phyloP scores from a whole-genome alignment of 305 asterid species.

The Lippia alba region DNA sequence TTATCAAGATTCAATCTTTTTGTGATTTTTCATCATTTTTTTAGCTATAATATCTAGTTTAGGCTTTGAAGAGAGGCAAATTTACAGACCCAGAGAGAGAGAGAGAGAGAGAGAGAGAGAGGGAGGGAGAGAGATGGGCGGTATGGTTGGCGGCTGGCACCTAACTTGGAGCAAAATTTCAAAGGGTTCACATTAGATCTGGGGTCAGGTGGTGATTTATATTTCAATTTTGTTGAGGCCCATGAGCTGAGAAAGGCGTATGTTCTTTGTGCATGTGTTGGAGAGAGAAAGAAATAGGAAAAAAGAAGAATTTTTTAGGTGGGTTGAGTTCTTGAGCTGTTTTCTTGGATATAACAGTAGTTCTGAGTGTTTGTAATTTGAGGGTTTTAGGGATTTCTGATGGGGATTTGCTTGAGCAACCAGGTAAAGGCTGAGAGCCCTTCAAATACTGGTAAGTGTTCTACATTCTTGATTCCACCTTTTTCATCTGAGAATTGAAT shows the following conservation, averaged over 20 bases:
- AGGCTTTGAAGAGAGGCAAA: neutral
- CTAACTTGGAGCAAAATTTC: constrained; percentile 22
- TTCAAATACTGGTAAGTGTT: constrained; percentile 56
- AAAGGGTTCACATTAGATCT: constrained; percentile 60
- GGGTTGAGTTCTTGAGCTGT: constrained; percentile 23
- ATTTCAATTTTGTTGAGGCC: constrained; percentile 22
- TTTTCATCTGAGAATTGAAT: constrained; percentile 16
- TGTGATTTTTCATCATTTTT: constrained; percentile 10
- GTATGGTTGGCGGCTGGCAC: constrained; percentile 36
- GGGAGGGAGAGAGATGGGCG: constrained; percentile 17
- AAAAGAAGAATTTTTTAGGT: constrained; percentile 19
- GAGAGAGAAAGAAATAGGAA: neutral
- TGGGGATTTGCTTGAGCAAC: constrained; percentile 95
- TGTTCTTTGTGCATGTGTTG: constrained; percentile 14
- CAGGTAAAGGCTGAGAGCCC: constrained; percentile 81
- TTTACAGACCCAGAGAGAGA: neutral
- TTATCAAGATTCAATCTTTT: constrained; percentile 29
- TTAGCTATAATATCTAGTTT: constrained; percentile 14
- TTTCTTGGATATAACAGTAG: constrained; percentile 14
- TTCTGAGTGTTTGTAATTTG: constrained; percentile 26
- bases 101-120: constrained; percentile 22
- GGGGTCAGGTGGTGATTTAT: constrained; percentile 24
- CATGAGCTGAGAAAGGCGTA: constrained; percentile 23
- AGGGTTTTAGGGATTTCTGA: constrained; percentile 37
- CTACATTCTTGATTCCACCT: constrained; percentile 19